These are phyloP conservation scores for Codiaeum variegatum DNA, from an alignment of 441 rosid species.

Conservation along the genomic window DNA sequence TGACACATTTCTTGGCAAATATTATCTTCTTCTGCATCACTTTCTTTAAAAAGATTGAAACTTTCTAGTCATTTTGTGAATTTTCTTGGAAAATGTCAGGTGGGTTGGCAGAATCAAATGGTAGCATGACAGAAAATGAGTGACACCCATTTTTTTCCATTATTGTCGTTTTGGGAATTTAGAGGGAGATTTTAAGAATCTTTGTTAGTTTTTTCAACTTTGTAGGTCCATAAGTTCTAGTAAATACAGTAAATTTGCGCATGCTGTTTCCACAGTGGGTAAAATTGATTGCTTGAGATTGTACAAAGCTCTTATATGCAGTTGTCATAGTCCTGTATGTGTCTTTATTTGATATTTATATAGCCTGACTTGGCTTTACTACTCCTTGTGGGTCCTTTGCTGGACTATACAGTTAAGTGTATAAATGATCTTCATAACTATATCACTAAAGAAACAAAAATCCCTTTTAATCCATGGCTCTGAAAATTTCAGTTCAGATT, in stretches of 20 bases:
- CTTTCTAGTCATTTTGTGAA: conserved; percentile 12
- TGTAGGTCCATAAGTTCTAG: neutral
- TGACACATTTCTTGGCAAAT: conserved; percentile 25
- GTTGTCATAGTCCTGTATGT: conserved; percentile 18
- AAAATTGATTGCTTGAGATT: conserved; percentile 16
- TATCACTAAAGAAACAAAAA: too few relatives aligned
- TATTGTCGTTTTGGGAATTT: conserved; percentile 19
- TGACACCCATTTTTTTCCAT: conserved; percentile 19
- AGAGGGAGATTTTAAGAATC: conserved; percentile 10
- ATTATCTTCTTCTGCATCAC: conserved; percentile 2
- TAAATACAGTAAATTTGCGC: conserved; percentile 19
- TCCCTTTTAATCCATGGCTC: too few relatives aligned
- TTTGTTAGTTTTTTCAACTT: conserved; percentile 17
- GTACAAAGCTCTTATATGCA: conserved; percentile 2
- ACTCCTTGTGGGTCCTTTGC: conserved; percentile 5
- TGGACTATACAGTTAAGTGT: conserved; percentile 1
- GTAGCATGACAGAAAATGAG: conserved; percentile 26
- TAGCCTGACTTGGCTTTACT: conserved; percentile 13
- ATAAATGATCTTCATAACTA: neutral
- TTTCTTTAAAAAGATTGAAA: neutral
- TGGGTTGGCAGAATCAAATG: conserved; percentile 26
- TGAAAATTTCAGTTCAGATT: too few relatives aligned
- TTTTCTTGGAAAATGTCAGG: conserved; percentile 29
- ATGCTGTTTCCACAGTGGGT: conserved; percentile 23
- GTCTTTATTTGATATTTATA: conserved; percentile 2